phyloP scores from a whole-genome alignment of 345 rosid species.

The Pistacia atlantica region DNA sequence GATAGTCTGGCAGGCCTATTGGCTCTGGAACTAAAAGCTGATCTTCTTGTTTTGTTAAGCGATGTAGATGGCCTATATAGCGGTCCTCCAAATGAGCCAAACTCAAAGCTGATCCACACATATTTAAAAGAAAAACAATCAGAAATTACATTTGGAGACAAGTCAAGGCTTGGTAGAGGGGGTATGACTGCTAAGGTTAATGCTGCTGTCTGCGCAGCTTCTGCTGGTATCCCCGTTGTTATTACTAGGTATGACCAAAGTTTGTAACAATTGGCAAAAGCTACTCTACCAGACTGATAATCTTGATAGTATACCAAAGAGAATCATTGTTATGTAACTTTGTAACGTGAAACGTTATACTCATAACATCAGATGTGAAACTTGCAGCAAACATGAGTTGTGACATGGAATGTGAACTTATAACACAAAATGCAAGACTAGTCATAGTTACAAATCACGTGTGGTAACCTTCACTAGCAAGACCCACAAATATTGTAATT shows the following conservation, averaged over 20 bases:
- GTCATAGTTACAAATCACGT: background rate
- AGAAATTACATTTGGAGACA: constrained; percentile 96
- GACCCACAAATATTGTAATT: background rate
- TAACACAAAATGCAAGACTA: background rate
- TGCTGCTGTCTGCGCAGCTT: constrained; percentile 89
- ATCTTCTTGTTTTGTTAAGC: constrained; percentile 90
- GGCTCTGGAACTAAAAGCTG: constrained; percentile 92
- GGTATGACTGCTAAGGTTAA: constrained; percentile 99
- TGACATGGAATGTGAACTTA: too few relatives aligned
- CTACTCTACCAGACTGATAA: background rate
- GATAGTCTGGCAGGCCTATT: constrained; percentile 95
- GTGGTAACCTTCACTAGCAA: background rate
- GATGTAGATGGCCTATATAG: constrained; percentile 99
- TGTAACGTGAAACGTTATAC: background rate
- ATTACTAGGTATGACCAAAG: constrained; percentile 73
- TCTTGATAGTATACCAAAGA: background rate
- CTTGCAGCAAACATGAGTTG: background rate
- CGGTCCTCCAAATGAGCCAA: constrained; percentile 94
- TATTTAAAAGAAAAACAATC: constrained; percentile 71
- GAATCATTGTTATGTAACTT: background rate
- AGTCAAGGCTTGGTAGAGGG: constrained; percentile 98
- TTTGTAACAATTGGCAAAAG: background rate
- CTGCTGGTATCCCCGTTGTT: constrained; percentile 89
- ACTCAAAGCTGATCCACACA: constrained; percentile 85
- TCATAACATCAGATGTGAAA: background rate